Percentiles rank a stretch among this genome's conserved stretches.
Evolutionary conservation across 257 asterid species (phyloP).

Genomic region (Leptodermis oblonga): DNA sequence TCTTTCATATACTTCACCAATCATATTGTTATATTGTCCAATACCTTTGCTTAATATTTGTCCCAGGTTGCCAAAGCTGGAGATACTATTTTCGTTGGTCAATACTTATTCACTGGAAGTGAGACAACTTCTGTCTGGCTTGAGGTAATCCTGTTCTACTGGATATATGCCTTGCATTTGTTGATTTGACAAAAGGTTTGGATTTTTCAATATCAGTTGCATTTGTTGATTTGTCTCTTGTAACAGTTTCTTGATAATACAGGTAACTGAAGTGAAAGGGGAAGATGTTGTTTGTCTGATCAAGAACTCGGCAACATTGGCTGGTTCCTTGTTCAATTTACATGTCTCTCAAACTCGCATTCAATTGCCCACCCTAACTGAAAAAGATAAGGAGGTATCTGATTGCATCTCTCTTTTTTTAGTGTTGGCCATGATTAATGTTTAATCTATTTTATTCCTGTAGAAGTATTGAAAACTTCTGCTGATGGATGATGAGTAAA

Average conservation of each 20-base stretch:
- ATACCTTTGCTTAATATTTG: background rate
- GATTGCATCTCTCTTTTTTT: background rate
- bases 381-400: constrained; percentile 78
- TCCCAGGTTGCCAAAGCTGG: constrained; percentile 77
- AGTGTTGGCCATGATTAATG: background rate
- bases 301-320: constrained; percentile 80
- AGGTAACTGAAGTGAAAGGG: constrained; percentile 74
- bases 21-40: background rate
- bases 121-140: constrained; percentile 91
- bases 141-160: constrained; percentile 45
- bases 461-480: background rate
- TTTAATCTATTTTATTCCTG: background rate
- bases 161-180: background rate
- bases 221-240: background rate
- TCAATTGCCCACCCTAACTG: constrained; percentile 81
- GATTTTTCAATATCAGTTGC: background rate
- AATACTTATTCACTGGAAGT: constrained; percentile 86
- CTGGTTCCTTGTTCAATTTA: constrained; percentile 76
- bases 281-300: constrained; percentile 75
- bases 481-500: background rate
- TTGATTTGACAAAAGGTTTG: background rate
- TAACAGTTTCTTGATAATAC: constrained; percentile 17
- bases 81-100: constrained; percentile 85
- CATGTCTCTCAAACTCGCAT: constrained; percentile 74
- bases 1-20: background rate